phyloP scores from a whole-genome alignment of 1,139 yeast genomes.

The Pneumocystis oryctolagi region DNA sequence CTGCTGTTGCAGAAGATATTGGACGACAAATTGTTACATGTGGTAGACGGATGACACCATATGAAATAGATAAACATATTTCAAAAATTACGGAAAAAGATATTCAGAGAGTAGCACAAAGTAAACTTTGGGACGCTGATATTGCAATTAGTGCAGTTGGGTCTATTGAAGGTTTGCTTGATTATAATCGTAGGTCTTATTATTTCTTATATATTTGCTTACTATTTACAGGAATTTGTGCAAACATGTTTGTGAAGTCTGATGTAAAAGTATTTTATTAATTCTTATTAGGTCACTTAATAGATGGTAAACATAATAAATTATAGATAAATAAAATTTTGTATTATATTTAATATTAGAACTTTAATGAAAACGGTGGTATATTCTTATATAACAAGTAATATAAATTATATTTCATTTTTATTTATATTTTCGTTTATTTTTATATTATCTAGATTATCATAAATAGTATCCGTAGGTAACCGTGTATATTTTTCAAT shows the following conservation, averaged over 20 bases:
- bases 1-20: slow-evolving; percentile 93
- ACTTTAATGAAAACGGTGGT: background rate
- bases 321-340: background rate
- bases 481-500: slow-evolving; percentile 26
- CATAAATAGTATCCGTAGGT: background rate
- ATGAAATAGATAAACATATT: slow-evolving; percentile 75
- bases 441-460: background rate
- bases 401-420: background rate
- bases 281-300: background rate
- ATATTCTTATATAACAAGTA: background rate
- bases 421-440: background rate
- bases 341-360: background rate
- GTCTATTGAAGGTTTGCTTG: slow-evolving; percentile 49
- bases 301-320: background rate
- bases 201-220: background rate
- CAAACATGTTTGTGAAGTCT: background rate
- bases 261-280: background rate
- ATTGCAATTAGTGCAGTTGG: slow-evolving; percentile 87
- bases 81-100: slow-evolving; percentile 66
- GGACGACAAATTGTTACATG: slow-evolving; percentile 95
- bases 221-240: background rate
- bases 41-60: slow-evolving; percentile 79
- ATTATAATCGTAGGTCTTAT: slow-evolving; percentile 35
- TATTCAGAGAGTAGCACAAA: slow-evolving; percentile 77
- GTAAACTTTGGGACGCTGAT: slow-evolving; percentile 61